phyloP scores from a whole-genome alignment of 768 basidiomycete species.

The Polyporus arcularius region DNA sequence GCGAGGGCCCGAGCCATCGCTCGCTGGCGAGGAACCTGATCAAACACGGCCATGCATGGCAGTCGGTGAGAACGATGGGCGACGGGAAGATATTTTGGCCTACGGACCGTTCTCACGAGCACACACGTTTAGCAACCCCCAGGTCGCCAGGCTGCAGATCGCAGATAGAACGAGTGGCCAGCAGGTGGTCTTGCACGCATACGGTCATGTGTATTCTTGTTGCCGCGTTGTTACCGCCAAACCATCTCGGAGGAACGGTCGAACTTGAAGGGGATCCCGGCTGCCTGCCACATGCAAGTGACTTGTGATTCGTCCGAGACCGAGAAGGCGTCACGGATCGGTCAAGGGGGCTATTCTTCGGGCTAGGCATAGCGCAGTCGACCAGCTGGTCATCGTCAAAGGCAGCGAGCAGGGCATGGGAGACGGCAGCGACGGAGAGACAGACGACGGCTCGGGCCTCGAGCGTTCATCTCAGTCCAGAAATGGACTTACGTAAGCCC shows the following conservation, averaged over 20 bases:
- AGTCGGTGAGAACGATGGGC: conserved; percentile 14
- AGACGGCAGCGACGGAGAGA: not conserved
- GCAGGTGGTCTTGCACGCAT: not conserved
- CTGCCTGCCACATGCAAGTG: not conserved
- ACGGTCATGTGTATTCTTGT: not conserved
- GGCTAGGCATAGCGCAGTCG: not conserved
- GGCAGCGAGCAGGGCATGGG: not conserved
- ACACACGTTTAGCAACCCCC: conserved; percentile 7
- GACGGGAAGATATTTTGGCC: conserved; percentile 11
- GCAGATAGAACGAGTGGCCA: not conserved
- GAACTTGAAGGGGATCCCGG: not conserved
- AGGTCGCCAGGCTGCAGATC: conserved; percentile 11
- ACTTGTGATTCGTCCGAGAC: not conserved
- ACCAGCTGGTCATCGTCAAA: not conserved
- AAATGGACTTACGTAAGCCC: conserved; percentile 13
- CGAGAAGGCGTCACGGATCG: not conserved
- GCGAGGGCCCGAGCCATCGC: not conserved
- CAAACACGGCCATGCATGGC: conserved; percentile 10
- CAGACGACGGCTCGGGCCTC: not conserved
- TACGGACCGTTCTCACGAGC: conserved; percentile 8
- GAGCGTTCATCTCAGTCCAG: not conserved
- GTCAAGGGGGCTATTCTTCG: not conserved
- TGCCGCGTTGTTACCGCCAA: not conserved
- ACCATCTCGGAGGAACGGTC: not conserved
- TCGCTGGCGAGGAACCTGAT: conserved; percentile 11